Percentiles rank a stretch among this genome's conserved stretches.
phyloP scores from a whole-genome alignment of 352 stramenopile species.

The Pythium guiyangense region DNA sequence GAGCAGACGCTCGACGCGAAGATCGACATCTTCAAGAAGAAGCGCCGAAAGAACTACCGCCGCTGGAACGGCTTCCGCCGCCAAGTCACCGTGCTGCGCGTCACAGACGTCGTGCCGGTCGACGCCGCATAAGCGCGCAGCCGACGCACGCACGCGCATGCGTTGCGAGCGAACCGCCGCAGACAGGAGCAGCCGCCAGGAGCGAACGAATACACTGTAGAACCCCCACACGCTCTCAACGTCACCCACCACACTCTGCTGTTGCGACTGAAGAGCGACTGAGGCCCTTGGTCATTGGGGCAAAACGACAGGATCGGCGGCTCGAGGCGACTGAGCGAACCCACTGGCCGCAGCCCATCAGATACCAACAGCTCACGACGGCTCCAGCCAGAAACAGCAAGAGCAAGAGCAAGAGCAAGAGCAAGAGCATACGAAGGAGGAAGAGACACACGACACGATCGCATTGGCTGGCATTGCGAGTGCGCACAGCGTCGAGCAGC shows the following conservation, averaged over 20 bases:
- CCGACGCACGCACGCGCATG: too few species aligned
- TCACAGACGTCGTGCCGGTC: conserved; percentile 71
- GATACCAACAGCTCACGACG: too few species aligned
- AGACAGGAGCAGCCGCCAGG: not conserved
- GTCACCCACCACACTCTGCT: too few species aligned
- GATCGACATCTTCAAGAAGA: conserved; percentile 90
- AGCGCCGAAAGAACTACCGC: conserved; percentile 88
- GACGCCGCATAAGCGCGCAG: conserved; percentile 16
- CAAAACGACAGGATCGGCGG: too few species aligned
- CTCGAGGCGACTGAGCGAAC: too few species aligned
- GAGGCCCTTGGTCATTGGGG: too few species aligned
- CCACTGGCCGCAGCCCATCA: too few species aligned
- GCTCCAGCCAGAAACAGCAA: too few species aligned
- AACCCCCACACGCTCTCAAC: not conserved
- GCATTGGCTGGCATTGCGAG: not conserved
- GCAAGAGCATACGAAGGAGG: too few species aligned
- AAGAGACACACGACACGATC: too few species aligned
- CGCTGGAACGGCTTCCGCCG: conserved; percentile 87
- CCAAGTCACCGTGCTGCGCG: conserved; percentile 79
- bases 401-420: too few species aligned
- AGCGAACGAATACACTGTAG: not conserved
- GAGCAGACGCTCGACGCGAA: conserved; percentile 86
- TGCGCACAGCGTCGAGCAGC: not conserved
- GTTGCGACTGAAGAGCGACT: too few species aligned
- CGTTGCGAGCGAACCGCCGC: not conserved